Evolutionary conservation across 2,329 filamentous ascomycete species (phyloP).

Genomic region (Fusarium sp.): DNA sequence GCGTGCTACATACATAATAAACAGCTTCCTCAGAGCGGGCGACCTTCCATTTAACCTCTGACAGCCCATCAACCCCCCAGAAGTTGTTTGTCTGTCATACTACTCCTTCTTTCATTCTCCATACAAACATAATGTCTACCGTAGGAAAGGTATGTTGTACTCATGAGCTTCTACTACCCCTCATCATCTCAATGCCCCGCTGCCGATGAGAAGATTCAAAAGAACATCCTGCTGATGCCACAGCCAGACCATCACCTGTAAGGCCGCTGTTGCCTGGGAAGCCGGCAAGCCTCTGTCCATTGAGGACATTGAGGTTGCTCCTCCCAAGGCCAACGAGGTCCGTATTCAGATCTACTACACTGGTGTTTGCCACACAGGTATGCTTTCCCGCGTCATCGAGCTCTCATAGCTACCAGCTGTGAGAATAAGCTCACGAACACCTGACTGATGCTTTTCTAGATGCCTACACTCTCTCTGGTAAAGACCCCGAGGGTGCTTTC

Average conservation of each 20-base stretch:
- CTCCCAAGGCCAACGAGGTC: conserved; percentile 92
- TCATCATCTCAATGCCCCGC: conserved; percentile 42
- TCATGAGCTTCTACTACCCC: conserved; percentile 28
- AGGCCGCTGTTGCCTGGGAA: conserved; percentile 98
- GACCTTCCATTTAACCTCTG: conserved; percentile 18
- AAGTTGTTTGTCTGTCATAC: conserved; percentile 26
- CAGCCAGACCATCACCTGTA: conserved; percentile 88
- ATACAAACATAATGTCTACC: conserved; percentile 59
- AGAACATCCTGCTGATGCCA: conserved; percentile 34
- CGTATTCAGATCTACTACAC: conserved; percentile 98
- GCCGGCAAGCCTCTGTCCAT: conserved; percentile 89
- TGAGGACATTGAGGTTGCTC: conserved; percentile 92
- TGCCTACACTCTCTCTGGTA: conserved; percentile 94
- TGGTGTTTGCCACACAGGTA: conserved; percentile 98
- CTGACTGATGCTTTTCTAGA: conserved; percentile 62
- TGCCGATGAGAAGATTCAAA: conserved; percentile 26
- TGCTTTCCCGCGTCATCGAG: conserved; percentile 39
- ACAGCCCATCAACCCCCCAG: conserved; percentile 31
- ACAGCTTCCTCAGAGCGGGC: conserved; percentile 26
- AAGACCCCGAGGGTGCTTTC: conserved; percentile 96
- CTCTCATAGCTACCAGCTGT: conserved; percentile 3
- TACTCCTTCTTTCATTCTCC: conserved; percentile 24
- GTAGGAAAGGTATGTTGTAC: conserved; percentile 62
- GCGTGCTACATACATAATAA: conserved; percentile 45
- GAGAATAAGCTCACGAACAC: not conserved